Percentiles rank a stretch among this genome's conserved stretches.
phyloP scores from a whole-genome alignment of 2,329 filamentous ascomycete species.

The Aspergillus japonicus region DNA sequence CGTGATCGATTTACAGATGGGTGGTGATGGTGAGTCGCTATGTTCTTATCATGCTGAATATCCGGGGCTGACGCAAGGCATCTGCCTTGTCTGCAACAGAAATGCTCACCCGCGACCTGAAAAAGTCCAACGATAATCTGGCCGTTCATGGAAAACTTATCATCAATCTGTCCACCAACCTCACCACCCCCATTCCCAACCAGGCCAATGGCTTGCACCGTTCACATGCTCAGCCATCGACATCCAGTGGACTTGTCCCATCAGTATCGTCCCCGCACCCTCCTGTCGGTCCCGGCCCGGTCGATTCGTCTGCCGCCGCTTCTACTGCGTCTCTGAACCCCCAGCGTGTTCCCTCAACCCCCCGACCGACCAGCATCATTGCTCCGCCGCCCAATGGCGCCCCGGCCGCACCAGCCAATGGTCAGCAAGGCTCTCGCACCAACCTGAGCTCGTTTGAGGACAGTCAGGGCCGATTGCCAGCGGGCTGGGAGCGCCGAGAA shows the following conservation, averaged over 20 bases:
- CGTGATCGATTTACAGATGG: constrained; percentile 84
- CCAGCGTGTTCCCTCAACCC: constrained; percentile 34
- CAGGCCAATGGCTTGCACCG: constrained; percentile 43
- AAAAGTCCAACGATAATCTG: constrained; percentile 96
- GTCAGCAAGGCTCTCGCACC: constrained; percentile 46
- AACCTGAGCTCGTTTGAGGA: constrained; percentile 93
- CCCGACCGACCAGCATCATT: constrained; percentile 41
- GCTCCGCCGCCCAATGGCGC: constrained; percentile 40
- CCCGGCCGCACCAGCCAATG: constrained; percentile 33
- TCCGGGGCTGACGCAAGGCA: constrained; percentile 17
- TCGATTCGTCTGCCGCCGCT: constrained; percentile 29
- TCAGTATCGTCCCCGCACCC: constrained; percentile 33
- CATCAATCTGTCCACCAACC: constrained; percentile 90
- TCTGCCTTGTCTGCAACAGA: constrained; percentile 51
- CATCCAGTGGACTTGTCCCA: constrained; percentile 41
- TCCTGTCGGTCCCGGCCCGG: constrained; percentile 29
- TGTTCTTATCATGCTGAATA: background rate
- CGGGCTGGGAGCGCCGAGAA: constrained; percentile 93
- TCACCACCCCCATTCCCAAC: constrained; percentile 65
- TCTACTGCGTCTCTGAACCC: constrained; percentile 37
- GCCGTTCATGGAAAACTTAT: constrained; percentile 98
- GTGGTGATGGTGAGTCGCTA: constrained; percentile 74
- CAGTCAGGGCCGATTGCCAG: constrained; percentile 84
- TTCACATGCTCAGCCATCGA: constrained; percentile 33
- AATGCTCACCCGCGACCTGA: constrained; percentile 95